Conservation (phyloP, 2,329 filamentous ascomycete genomes). For the Aschersonia sp. region DNA sequence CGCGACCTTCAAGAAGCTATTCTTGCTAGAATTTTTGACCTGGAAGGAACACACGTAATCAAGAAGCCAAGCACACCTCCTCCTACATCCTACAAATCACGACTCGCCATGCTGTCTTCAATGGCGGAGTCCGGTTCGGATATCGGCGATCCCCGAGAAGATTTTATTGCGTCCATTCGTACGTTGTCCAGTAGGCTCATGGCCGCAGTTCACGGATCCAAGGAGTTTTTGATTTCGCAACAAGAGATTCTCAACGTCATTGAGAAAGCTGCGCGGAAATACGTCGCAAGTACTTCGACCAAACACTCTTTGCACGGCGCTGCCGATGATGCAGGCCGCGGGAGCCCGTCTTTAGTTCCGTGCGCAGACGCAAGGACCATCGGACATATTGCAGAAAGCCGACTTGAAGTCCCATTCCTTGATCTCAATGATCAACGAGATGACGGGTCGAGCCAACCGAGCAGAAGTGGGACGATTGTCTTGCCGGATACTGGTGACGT, state of each 20-base stretch:
- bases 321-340: neutral
- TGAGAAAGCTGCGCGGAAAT: conserved; percentile 34
- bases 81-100: neutral
- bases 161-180: conserved; percentile 19
- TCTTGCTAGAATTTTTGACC: conserved; percentile 35
- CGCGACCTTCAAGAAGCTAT: conserved; percentile 38
- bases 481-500: no score
- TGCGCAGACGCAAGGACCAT: no score
- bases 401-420: no score
- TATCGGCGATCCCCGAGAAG: conserved; percentile 12
- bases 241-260: conserved; percentile 35
- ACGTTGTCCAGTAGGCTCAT: conserved; percentile 27
- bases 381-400: no score
- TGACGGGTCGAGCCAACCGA: no score
- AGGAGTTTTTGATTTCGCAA: conserved; percentile 19
- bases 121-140: no score
- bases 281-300: conserved; percentile 20
- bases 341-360: neutral
- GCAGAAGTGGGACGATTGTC: no score
- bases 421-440: no score
- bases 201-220: conserved; percentile 22
- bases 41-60: conserved; percentile 23
- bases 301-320: neutral
- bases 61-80: conserved; percentile 17
- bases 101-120: no score